Percentiles rank a stretch among this genome's conserved stretches.
Evolutionary conservation across 2,329 filamentous ascomycete genomes (phyloP).

Genomic region (Alternaria postmessia): DNA sequence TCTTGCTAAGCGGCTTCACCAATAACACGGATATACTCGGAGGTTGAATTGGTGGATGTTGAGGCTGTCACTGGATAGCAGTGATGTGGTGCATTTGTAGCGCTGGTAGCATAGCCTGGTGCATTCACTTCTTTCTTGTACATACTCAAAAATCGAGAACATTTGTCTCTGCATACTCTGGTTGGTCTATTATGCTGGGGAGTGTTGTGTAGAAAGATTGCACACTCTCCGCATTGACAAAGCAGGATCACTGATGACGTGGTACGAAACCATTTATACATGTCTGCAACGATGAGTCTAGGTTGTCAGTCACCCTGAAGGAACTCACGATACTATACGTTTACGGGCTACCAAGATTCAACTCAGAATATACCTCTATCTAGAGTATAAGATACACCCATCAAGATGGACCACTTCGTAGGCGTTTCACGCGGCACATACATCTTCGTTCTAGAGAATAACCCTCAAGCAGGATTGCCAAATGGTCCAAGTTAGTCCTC

Average conservation of each 20-base stretch:
- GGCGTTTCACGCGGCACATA: not conserved
- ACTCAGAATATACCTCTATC: not conserved
- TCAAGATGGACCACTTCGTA: not conserved
- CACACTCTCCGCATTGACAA: not conserved
- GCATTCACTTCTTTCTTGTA: slow-evolving; percentile 28
- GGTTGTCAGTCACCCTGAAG: not conserved
- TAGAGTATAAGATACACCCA: not conserved
- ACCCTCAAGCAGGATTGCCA: not conserved
- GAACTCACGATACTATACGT: not conserved
- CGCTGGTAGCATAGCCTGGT: slow-evolving; percentile 15
- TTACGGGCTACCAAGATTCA: not conserved
- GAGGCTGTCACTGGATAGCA: not conserved
- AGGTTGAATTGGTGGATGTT: not conserved
- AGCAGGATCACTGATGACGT: not conserved
- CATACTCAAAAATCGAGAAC: not conserved
- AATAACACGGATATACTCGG: not conserved
- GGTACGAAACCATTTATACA: not conserved
- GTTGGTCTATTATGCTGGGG: not conserved
- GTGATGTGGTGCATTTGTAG: not conserved
- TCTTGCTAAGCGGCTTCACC: slow-evolving; percentile 29
- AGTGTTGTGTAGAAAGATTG: not conserved
- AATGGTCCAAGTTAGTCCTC: not conserved
- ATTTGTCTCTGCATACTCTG: not conserved
- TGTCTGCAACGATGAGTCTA: not conserved
- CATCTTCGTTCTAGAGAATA: not conserved